Conservation (phyloP, 352 stramenopile species). For the Blastocystis hominis region DNA sequence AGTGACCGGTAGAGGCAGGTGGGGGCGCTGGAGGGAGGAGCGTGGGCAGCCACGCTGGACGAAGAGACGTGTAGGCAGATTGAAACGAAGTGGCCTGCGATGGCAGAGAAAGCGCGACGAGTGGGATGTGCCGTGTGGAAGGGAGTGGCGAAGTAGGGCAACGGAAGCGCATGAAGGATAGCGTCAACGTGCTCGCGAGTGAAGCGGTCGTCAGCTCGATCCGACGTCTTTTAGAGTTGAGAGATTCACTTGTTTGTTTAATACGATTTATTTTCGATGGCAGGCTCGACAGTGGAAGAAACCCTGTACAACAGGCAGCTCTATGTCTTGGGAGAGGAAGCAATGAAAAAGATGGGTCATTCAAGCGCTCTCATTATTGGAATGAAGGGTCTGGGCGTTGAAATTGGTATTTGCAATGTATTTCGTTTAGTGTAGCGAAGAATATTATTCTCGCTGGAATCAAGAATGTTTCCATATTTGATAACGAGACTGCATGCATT, state of each 20-base stretch:
- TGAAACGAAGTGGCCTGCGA: background rate
- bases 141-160: background rate
- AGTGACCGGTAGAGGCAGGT: background rate
- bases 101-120: background rate
- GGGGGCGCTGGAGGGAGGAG: background rate
- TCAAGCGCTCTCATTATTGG: slow-evolving; percentile 87
- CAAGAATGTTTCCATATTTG: slow-evolving; percentile 58
- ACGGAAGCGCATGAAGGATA: background rate
- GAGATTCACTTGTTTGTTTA: background rate
- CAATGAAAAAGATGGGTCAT: slow-evolving; percentile 85
- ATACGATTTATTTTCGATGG: background rate
- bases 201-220: background rate
- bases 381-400: slow-evolving; percentile 60
- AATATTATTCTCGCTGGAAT: slow-evolving; percentile 61
- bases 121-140: slow-evolving; percentile 4
- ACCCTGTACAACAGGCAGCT: slow-evolving; percentile 83
- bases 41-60: background rate
- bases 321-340: slow-evolving; percentile 97
- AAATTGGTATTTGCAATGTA: slow-evolving; percentile 37
- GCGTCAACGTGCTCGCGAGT: background rate
- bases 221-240: background rate
- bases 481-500: slow-evolving; percentile 36
- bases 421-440: slow-evolving; percentile 54
- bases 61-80: background rate
- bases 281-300: slow-evolving; percentile 61